phyloP scores from a whole-genome alignment of 1,284 basidiomycete genomes.

The Leccinum pallidistipes region DNA sequence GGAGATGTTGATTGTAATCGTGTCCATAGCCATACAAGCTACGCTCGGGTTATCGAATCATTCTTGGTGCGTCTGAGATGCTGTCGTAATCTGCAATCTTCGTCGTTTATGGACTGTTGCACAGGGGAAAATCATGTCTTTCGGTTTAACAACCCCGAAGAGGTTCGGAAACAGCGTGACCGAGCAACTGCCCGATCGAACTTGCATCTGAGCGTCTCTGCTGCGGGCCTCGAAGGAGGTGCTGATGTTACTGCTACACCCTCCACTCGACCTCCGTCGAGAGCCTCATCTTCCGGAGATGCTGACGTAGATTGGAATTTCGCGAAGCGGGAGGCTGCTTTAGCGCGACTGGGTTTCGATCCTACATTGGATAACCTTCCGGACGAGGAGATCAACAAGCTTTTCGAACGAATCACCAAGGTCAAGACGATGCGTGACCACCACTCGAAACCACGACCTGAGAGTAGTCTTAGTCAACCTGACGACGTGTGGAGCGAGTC shows the following conservation, averaged over 20 bases:
- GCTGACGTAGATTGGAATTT: constrained; percentile 92
- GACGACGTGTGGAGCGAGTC: constrained; percentile 86
- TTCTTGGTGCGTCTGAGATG: constrained; percentile 63
- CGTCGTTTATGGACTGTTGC: background rate
- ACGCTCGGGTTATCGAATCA: constrained; percentile 92
- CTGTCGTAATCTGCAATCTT: constrained; percentile 9
- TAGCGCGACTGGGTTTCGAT: constrained; percentile 80
- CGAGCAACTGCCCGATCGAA: constrained; percentile 70
- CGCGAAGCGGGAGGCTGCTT: constrained; percentile 88
- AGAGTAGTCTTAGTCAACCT: constrained; percentile 81
- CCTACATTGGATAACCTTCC: constrained; percentile 88
- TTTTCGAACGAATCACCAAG: constrained; percentile 91
- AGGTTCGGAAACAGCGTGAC: constrained; percentile 88
- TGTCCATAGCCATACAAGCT: constrained; percentile 69
- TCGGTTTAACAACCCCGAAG: constrained; percentile 94
- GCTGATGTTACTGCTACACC: constrained; percentile 42
- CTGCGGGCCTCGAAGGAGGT: constrained; percentile 58
- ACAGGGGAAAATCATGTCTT: constrained; percentile 96
- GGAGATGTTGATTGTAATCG: constrained; percentile 24
- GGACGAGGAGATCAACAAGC: constrained; percentile 90
- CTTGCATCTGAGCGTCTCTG: constrained; percentile 62
- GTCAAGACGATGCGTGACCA: constrained; percentile 88
- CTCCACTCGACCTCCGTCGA: constrained; percentile 73
- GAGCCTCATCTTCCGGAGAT: constrained; percentile 61
- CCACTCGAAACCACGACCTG: constrained; percentile 69